Conservation (phyloP, 2,329 filamentous ascomycete species). For the Chaetomium globosum region DNA sequence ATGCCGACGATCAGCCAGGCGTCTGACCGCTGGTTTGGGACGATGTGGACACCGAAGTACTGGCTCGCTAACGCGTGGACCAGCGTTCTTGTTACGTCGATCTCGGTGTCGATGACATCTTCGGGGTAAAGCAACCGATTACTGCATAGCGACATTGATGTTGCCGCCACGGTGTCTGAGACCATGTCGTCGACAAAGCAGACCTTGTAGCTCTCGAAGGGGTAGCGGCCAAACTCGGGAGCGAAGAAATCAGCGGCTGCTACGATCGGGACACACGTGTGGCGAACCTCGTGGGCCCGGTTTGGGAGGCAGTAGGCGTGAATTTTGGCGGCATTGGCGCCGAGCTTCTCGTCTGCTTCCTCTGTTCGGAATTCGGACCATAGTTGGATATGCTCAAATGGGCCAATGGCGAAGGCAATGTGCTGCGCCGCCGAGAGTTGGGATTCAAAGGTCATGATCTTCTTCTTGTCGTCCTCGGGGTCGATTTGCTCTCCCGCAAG, state of each 20-base stretch:
- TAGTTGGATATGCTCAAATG: constrained; percentile 90
- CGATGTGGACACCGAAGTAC: constrained; percentile 92
- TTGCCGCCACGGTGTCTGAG: constrained; percentile 73
- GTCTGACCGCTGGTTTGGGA: constrained; percentile 78
- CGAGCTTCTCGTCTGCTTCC: constrained; percentile 88
- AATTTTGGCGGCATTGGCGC: constrained; percentile 83
- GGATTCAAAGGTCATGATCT: constrained; percentile 83
- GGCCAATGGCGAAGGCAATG: constrained; percentile 89
- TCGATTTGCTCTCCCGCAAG: constrained; percentile 81
- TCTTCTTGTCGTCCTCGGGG: constrained; percentile 75
- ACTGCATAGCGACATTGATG: constrained; percentile 85
- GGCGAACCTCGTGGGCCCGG: constrained; percentile 77
- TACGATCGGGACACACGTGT: constrained; percentile 83
- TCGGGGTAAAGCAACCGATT: constrained; percentile 81
- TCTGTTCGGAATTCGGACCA: constrained; percentile 82
- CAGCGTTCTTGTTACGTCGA: constrained; percentile 77
- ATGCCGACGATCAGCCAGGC: constrained; percentile 89
- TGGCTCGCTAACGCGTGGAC: constrained; percentile 86
- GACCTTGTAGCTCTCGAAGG: constrained; percentile 88
- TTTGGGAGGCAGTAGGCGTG: constrained; percentile 90
- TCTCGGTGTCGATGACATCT: constrained; percentile 81
- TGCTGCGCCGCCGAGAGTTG: constrained; percentile 78
- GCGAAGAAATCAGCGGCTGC: constrained; percentile 90
- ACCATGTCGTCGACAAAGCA: constrained; percentile 91
- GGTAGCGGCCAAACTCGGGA: constrained; percentile 84